A percentile compares a stretch with the other conserved stretches of the same genome.
These are phyloP conservation scores for Zymoseptoria pseudotritici DNA, from an alignment of 2,329 filamentous ascomycete genomes.

Conservation along the genomic window DNA sequence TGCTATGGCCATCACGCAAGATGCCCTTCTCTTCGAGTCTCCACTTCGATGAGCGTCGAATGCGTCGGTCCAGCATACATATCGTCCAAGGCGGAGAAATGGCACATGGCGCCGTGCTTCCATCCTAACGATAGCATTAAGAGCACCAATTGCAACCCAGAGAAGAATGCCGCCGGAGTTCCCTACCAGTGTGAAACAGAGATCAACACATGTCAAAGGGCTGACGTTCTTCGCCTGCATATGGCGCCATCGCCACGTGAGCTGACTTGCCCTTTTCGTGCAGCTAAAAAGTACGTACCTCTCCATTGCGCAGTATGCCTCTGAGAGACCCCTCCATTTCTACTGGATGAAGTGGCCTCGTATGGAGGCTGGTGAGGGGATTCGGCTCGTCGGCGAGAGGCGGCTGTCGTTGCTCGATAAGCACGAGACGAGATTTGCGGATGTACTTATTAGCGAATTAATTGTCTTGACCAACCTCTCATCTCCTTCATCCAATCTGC, in stretches of 20 bases:
- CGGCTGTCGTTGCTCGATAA: neutral
- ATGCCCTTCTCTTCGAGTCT: too few relatives aligned
- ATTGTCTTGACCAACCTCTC: neutral
- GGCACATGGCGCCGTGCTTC: neutral
- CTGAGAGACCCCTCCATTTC: slow-evolving; percentile 1
- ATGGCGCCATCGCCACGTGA: slow-evolving; percentile 5
- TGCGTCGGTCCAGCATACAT: neutral
- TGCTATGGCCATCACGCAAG: too few relatives aligned
- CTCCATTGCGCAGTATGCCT: neutral
- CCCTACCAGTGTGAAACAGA: neutral
- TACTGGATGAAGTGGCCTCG: slow-evolving; percentile 5
- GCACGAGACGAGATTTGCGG: neutral
- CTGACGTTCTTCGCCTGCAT: neutral
- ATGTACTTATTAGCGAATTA: neutral
- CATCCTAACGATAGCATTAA: neutral
- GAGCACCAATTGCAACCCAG: neutral
- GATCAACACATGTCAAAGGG: neutral
- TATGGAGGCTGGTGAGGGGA: slow-evolving; percentile 3
- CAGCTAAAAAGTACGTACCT: slow-evolving; percentile 3
- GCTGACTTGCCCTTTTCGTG: neutral
- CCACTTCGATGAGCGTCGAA: too few relatives aligned
- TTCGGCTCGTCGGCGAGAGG: neutral
- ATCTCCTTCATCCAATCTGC: neutral
- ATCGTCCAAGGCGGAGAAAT: neutral
- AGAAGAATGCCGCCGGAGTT: neutral